Conservation (phyloP, 2,329 filamentous ascomycete species). For the Exophiala calicioides region DNA sequence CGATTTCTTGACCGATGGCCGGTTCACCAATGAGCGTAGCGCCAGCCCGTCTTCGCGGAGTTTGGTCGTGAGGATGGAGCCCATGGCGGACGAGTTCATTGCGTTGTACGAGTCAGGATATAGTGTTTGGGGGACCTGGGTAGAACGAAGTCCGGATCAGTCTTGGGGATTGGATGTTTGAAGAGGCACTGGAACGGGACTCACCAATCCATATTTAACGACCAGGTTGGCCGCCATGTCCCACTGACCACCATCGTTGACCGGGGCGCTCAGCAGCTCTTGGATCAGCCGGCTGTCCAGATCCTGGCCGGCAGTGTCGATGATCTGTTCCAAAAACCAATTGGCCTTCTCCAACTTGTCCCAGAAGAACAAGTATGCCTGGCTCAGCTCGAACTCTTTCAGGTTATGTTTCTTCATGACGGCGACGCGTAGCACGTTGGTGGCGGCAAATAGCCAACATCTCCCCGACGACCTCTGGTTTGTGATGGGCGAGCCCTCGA, state of each 20-base stretch:
- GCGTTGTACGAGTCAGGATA: conserved; percentile 85
- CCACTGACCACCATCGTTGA: conserved; percentile 85
- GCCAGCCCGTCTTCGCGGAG: conserved; percentile 80
- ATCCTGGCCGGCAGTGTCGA: conserved; percentile 70
- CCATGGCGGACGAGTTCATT: conserved; percentile 68
- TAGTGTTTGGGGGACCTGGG: conserved; percentile 66
- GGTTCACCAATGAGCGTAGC: conserved; percentile 60
- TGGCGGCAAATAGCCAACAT: conserved; percentile 90
- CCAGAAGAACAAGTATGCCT: conserved; percentile 88
- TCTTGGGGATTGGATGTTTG: background rate
- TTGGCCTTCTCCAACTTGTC: conserved; percentile 92
- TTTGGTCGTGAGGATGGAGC: conserved; percentile 76
- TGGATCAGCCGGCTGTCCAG: conserved; percentile 74
- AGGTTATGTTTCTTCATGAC: conserved; percentile 82
- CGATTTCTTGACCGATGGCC: conserved; percentile 43
- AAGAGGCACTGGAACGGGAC: background rate
- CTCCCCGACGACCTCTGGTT: conserved; percentile 80
- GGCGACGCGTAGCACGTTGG: conserved; percentile 88
- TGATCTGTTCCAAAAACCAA: conserved; percentile 81
- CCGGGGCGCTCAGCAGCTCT: conserved; percentile 65
- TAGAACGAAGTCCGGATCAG: background rate
- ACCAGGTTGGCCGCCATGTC: conserved; percentile 89
- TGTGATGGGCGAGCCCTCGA: conserved; percentile 80
- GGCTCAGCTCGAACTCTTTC: conserved; percentile 78
- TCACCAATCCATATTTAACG: conserved; percentile 76